phyloP scores from a whole-genome alignment of 2,329 filamentous ascomycete genomes.

The Fusarium nanum region DNA sequence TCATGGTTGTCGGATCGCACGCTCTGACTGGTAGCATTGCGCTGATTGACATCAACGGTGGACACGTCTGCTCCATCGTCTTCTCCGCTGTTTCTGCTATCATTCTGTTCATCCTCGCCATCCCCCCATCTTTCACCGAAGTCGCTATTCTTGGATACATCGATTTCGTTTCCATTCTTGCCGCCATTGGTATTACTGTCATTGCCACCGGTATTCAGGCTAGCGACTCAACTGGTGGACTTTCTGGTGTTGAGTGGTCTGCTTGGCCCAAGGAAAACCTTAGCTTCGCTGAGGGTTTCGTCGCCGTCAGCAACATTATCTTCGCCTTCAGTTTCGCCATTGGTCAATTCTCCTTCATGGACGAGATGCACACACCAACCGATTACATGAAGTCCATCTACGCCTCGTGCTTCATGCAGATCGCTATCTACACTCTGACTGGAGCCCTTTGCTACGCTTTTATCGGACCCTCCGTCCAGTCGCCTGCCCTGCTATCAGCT shows the following conservation, averaged over 20 bases:
- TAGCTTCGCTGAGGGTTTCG: constrained; percentile 66
- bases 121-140: constrained; percentile 59
- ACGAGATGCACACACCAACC: constrained; percentile 40
- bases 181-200: constrained; percentile 69
- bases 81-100: constrained; percentile 60
- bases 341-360: constrained; percentile 40
- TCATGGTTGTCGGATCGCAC: constrained; percentile 79
- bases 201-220: constrained; percentile 68
- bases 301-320: constrained; percentile 70
- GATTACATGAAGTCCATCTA: constrained; percentile 64
- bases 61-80: constrained; percentile 52
- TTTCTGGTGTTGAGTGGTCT: constrained; percentile 54
- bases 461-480: constrained; percentile 70
- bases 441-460: constrained; percentile 77
- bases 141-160: constrained; percentile 40
- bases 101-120: constrained; percentile 58
- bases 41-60: constrained; percentile 71
- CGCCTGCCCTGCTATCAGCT: constrained; percentile 76
- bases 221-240: constrained; percentile 47
- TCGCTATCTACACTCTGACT: constrained; percentile 73
- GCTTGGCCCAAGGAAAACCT: constrained; percentile 59
- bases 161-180: constrained; percentile 70
- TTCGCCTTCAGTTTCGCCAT: constrained; percentile 42
- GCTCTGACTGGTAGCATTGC: constrained; percentile 76
- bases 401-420: constrained; percentile 71